Evolutionary conservation across 1,284 basidiomycete species (phyloP), one percentile per base, ranked within the genome.

Genomic region (Fomitiporia mediterranea): DNA sequence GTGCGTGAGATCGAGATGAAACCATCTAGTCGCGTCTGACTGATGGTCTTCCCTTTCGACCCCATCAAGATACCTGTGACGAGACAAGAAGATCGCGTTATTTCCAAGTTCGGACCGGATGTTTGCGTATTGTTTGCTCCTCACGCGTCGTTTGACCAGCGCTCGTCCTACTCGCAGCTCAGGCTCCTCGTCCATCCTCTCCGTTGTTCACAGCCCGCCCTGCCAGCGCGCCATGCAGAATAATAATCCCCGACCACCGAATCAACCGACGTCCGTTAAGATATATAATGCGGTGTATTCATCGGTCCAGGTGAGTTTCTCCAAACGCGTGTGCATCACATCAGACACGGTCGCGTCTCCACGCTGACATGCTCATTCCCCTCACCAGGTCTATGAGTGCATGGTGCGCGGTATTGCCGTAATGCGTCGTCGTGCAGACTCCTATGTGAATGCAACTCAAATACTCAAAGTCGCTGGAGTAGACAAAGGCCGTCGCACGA

Each of bases 381-480:
- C 32, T 23, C 13, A 34, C 32, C 38, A 91, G 88, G 93, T 96
- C 32, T 94, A 93, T 69, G 93, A 96, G 72, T 94, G 92, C 67
- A 95, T 96, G 91, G 91, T 98, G 62, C 83, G 97, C 65, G 95
- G 95, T 53, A 98, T 98, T 67, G 95, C 95, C 1, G 96, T 99
- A 64, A 99, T 99, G 97, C 86, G 96, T 57, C 79, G 97, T 66
- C 83, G 94, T 64, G 83, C 84, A 47, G 97, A 99, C 74, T 94
- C 91, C 64, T 98, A 82, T 72, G 91, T 93, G 64, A 99, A 99
- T 75, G 96, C 96, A 62, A 99, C 97, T 4, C 97, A 99, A 72
- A 98, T 99, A 61, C 84, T 99, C 67, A 99, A 99, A 73, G 95
- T 99, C 40, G 97, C 97, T 6, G 97, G 97, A 40, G 89, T 99